Conservation (phyloP, 108 stramenopile species). For the Nitzschia palea region DNA sequence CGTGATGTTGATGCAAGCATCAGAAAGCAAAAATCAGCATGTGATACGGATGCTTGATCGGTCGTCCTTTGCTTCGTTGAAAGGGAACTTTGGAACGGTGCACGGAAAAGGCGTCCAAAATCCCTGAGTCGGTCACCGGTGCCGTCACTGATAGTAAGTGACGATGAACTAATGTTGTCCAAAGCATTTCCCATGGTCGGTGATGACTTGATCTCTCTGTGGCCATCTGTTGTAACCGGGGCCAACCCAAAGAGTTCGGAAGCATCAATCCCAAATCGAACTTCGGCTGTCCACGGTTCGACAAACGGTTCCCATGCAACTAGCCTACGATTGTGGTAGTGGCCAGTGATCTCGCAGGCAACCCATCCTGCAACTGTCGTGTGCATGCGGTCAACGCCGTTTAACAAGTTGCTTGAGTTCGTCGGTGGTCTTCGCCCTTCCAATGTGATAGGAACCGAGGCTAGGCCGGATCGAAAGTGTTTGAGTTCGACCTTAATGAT, state of each 20-base stretch:
- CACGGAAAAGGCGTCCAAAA: slow-evolving; percentile 33
- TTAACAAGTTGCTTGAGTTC: slow-evolving; percentile 11
- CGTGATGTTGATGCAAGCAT: slow-evolving; percentile 32
- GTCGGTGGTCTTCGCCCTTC: not conserved
- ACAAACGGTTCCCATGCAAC: slow-evolving; percentile 83
- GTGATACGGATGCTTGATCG: slow-evolving; percentile 3
- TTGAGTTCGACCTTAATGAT: slow-evolving; percentile 48
- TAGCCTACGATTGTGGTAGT: slow-evolving; percentile 72
- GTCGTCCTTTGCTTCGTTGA: slow-evolving; percentile 16
- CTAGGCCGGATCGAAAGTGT: slow-evolving; percentile 38
- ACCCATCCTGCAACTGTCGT: slow-evolving; percentile 44
- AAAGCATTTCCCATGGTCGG: not conserved
- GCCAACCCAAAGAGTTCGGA: slow-evolving; percentile 19
- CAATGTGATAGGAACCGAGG: slow-evolving; percentile 23
- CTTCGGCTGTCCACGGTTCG: slow-evolving; percentile 66
- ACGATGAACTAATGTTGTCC: slow-evolving; percentile 1
- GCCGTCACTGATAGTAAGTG: not conserved
- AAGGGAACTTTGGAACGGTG: slow-evolving; percentile 30
- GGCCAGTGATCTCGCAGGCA: slow-evolving; percentile 45
- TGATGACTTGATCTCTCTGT: slow-evolving; percentile 10
- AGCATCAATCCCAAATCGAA: slow-evolving; percentile 28
- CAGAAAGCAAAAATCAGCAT: slow-evolving; percentile 43
- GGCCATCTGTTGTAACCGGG: not conserved
- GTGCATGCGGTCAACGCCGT: slow-evolving; percentile 18
- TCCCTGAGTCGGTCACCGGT: slow-evolving; percentile 35